These are phyloP conservation scores for Russula compacta DNA, from an alignment of 768 basidiomycete genomes.

Conservation along the genomic window DNA sequence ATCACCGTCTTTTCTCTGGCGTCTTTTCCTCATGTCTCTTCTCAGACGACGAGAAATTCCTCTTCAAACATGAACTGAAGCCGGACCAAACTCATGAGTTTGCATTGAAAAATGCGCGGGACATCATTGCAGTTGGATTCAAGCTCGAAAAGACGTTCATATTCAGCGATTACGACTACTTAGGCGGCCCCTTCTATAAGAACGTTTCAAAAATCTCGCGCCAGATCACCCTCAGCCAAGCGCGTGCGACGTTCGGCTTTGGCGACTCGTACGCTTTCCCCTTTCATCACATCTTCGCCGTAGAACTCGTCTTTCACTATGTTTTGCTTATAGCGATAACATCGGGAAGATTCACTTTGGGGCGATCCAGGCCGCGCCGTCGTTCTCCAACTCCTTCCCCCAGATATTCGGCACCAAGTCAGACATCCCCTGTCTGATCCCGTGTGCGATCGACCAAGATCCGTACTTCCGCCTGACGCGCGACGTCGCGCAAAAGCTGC, in stretches of 20 bases:
- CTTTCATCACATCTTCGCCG: background rate
- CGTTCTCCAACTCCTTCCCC: constrained; percentile 97
- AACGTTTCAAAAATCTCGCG: constrained; percentile 91
- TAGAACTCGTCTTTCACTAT: constrained; percentile 36
- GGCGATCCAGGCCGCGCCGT: constrained; percentile 89
- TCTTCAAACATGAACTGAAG: constrained; percentile 93
- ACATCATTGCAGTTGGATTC: constrained; percentile 96
- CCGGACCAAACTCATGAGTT: constrained; percentile 80
- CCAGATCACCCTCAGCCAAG: constrained; percentile 87
- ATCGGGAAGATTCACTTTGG: constrained; percentile 98
- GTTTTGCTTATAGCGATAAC: constrained; percentile 62
- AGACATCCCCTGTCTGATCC: constrained; percentile 88
- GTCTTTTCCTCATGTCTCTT: background rate
- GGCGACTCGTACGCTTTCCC: constrained; percentile 69
- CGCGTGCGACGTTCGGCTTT: constrained; percentile 95
- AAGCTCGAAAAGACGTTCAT: constrained; percentile 91
- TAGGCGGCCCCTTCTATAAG: constrained; percentile 89
- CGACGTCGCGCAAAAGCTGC: constrained; percentile 88
- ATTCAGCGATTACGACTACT: constrained; percentile 84
- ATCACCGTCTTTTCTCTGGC: constrained; percentile 14
- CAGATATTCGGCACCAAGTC: constrained; percentile 84
- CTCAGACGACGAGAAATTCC: constrained; percentile 94
- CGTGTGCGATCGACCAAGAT: constrained; percentile 97
- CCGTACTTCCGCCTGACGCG: constrained; percentile 97
- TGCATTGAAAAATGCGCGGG: constrained; percentile 78